Conservation (phyloP, 202 grass and related monocot genomes). For the Zoysia matrella region DNA sequence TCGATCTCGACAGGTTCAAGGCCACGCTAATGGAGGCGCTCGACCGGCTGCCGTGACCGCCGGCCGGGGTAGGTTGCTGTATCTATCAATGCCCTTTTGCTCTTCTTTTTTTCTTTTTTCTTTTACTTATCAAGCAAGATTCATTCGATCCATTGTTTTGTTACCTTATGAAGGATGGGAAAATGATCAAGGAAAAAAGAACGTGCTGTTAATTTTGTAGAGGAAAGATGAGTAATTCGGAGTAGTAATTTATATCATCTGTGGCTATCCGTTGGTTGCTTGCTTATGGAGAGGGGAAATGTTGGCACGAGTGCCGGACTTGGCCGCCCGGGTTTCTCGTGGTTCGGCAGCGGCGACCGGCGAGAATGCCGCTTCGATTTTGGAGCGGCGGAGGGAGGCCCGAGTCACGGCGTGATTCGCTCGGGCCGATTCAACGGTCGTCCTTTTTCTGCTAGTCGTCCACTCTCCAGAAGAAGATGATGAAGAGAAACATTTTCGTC, state of each 20-base stretch:
- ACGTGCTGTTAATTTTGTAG: background rate
- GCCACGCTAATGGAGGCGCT: constrained; percentile 52
- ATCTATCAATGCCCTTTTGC: constrained; percentile 27
- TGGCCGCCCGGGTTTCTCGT: background rate
- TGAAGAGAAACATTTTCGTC: background rate
- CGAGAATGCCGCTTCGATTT: background rate
- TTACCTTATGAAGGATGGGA: background rate
- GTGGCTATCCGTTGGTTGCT: constrained; percentile 14
- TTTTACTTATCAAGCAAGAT: constrained; percentile 31
- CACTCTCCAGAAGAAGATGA: background rate
- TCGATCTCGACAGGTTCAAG: constrained; percentile 62
- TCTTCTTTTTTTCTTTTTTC: background rate
- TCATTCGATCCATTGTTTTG: constrained; percentile 46
- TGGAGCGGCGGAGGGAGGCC: background rate
- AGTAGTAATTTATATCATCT: constrained; percentile 25
- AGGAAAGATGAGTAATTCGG: background rate
- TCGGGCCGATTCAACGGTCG: background rate
- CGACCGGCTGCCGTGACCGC: constrained; percentile 36
- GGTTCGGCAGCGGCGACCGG: background rate
- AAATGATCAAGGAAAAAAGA: constrained; percentile 39
- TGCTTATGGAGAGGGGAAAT: too few species aligned
- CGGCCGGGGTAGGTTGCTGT: constrained; percentile 44
- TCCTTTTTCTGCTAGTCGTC: background rate
- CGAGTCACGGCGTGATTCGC: constrained; percentile 5
- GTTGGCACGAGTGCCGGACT: background rate